phyloP scores from a whole-genome alignment of 2,329 filamentous ascomycete genomes.

The Exophiala aquamarina region DNA sequence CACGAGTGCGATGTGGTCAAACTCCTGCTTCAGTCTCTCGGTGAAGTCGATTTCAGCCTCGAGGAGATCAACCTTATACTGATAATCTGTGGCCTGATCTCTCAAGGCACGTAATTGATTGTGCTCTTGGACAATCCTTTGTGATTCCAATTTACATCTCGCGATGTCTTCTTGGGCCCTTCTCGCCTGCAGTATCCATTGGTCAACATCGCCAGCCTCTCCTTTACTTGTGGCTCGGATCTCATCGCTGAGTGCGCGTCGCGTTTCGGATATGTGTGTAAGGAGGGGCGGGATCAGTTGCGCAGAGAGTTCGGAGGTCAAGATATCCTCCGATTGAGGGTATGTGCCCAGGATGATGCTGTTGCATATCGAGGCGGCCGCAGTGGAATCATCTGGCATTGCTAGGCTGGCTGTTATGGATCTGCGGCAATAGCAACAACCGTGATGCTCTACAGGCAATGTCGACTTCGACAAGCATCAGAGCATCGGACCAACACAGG shows the following conservation, averaged over 20 bases:
- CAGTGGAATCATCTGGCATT: conserved; percentile 14
- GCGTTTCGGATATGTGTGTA: conserved; percentile 50
- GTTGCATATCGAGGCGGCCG: conserved; percentile 13
- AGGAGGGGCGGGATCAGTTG: conserved; percentile 51
- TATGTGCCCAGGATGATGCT: conserved; percentile 48
- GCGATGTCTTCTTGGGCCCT: conserved; percentile 83
- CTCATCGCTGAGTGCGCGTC: conserved; percentile 57
- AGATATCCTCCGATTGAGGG: conserved; percentile 56
- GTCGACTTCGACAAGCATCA: conserved; percentile 2
- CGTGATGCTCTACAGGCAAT: no score
- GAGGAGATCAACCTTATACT: conserved; percentile 55
- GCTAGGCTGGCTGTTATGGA: conserved; percentile 1
- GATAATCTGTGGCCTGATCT: conserved; percentile 62
- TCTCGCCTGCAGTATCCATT: conserved; percentile 83
- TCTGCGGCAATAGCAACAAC: neutral
- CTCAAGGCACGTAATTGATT: conserved; percentile 67
- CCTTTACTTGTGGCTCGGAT: conserved; percentile 75
- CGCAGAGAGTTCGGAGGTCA: conserved; percentile 52
- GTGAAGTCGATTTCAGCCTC: conserved; percentile 62
- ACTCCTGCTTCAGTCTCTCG: conserved; percentile 36
- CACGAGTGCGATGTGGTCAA: conserved; percentile 12
- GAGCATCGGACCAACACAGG: no score
- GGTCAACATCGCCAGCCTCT: conserved; percentile 74
- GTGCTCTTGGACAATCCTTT: conserved; percentile 76
- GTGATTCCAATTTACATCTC: conserved; percentile 73